These are phyloP conservation scores for Omphalotus olearius DNA, from an alignment of 1,284 basidiomycete species.

Conservation along the genomic window DNA sequence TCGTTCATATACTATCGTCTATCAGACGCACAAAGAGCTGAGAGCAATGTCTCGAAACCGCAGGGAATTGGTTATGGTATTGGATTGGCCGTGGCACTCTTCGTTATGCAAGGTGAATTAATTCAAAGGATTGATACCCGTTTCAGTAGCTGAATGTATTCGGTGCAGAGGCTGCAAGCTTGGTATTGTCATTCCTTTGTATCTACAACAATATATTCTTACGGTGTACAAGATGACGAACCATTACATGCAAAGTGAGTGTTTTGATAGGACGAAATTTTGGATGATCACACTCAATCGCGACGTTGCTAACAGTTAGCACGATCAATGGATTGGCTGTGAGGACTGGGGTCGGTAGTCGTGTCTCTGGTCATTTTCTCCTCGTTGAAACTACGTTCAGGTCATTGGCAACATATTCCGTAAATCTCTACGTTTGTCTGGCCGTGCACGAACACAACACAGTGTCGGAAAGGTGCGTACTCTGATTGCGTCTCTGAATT, in stretches of 20 bases:
- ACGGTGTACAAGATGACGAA: constrained; percentile 35
- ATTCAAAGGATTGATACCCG: constrained; percentile 4
- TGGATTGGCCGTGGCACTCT: constrained; percentile 54
- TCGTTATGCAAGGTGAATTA: constrained; percentile 60
- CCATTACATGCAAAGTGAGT: constrained; percentile 46
- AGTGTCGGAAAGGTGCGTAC: constrained; percentile 37
- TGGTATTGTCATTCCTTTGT: constrained; percentile 28
- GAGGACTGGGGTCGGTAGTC: constrained; percentile 41
- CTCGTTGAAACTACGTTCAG: constrained; percentile 22
- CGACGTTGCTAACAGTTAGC: constrained; percentile 30
- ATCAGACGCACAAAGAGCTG: constrained; percentile 32
- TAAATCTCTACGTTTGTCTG: constrained; percentile 67
- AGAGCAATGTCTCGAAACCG: constrained; percentile 31
- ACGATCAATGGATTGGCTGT: constrained; percentile 50
- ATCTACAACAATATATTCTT: neutral
- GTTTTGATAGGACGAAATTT: neutral
- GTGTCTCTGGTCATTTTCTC: neutral
- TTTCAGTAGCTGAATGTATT: too few relatives aligned
- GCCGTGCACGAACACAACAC: constrained; percentile 55
- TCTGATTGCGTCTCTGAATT: neutral
- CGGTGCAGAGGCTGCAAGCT: constrained; percentile 41
- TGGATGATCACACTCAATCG: neutral
- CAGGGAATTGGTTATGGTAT: constrained; percentile 55
- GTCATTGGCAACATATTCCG: constrained; percentile 68
- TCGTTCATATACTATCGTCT: constrained; percentile 45